Evolutionary conservation across 2,329 filamentous ascomycete genomes (phyloP).

Genomic region (Cladosporium halotolerans): DNA sequence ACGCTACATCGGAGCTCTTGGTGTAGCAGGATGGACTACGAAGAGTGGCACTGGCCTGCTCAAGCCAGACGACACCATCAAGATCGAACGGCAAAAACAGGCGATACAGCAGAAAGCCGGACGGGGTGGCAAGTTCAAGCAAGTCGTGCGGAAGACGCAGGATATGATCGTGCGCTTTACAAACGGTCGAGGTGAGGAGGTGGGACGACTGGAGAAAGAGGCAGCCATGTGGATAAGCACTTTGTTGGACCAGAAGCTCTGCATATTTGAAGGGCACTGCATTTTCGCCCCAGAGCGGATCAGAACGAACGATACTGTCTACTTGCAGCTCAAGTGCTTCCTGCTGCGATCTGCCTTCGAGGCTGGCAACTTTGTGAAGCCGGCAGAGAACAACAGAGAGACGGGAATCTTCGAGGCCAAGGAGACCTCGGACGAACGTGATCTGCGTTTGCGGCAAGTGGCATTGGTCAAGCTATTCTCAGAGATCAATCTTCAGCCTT

Average conservation of each 20-base stretch:
- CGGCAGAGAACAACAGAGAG: constrained; percentile 63
- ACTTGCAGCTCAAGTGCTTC: constrained; percentile 75
- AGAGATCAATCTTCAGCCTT: constrained; percentile 77
- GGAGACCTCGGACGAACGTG: constrained; percentile 79
- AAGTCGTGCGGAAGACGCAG: constrained; percentile 57
- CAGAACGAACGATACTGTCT: constrained; percentile 89
- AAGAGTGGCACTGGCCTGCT: constrained; percentile 70
- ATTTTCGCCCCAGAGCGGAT: constrained; percentile 83
- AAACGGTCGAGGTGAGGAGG: constrained; percentile 68
- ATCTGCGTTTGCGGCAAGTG: constrained; percentile 76
- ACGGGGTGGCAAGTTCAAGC: constrained; percentile 36
- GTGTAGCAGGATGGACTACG: constrained; percentile 86
- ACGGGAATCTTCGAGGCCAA: constrained; percentile 74
- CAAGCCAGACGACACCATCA: constrained; percentile 74
- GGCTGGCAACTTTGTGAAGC: constrained; percentile 53
- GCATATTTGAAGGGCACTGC: constrained; percentile 77
- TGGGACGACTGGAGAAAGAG: constrained; percentile 82
- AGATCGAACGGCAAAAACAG: constrained; percentile 78
- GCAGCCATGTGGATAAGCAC: constrained; percentile 87
- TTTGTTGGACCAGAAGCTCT: constrained; percentile 83
- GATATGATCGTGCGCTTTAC: constrained; percentile 93
- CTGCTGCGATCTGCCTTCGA: constrained; percentile 70
- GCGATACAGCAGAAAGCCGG: constrained; percentile 47
- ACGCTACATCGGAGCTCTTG: constrained; percentile 86
- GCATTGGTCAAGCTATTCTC: constrained; percentile 83